Evolutionary conservation across 805 yeast genomes (phyloP).

Genomic region (Myxozyma geophila): DNA sequence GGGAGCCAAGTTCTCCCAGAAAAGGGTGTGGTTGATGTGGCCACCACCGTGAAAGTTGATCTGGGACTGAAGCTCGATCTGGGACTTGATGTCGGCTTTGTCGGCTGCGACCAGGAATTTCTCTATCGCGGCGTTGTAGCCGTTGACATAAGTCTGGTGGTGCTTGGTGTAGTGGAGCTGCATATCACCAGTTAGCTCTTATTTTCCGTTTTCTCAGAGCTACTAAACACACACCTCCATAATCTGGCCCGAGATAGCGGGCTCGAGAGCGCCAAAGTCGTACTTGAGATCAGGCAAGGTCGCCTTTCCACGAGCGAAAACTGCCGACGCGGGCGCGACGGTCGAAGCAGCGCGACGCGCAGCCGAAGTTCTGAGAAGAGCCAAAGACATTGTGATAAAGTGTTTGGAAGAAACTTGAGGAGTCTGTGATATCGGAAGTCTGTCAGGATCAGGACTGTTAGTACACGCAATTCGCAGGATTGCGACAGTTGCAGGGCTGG

Average conservation of each 20-base stretch:
- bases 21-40: conserved; percentile 78
- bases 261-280: conserved; percentile 86
- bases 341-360: conserved; percentile 21
- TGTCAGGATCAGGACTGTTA: background rate
- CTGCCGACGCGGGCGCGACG: conserved; percentile 4
- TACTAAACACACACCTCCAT: conserved; percentile 52
- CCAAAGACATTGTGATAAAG: conserved; percentile 11
- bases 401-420: background rate
- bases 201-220: background rate
- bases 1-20: conserved; percentile 90
- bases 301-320: conserved; percentile 32
- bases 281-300: conserved; percentile 80
- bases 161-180: conserved; percentile 78
- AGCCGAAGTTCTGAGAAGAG: conserved; percentile 17
- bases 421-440: conserved; percentile 9
- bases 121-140: conserved; percentile 78
- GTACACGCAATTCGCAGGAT: background rate
- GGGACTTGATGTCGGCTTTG: conserved; percentile 62
- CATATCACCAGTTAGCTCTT: background rate
- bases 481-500: background rate
- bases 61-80: conserved; percentile 64
- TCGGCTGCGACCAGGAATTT: conserved; percentile 68
- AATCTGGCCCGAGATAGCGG: conserved; percentile 82
- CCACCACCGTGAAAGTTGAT: conserved; percentile 96
- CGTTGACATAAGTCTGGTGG: conserved; percentile 88